These are phyloP conservation scores for apple (Malus domestica) DNA, from an alignment of 306 rosid genomes.

Conservation along the genomic window ASM211411v1 NC_041803.1:50102501-50103000, in stretches of 20 bases:
- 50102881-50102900: conserved; percentile 27
- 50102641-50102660: neutral
- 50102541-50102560: conserved; percentile 50
- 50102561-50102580: conserved; percentile 51
- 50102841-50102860: conserved; percentile 22
- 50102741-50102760: conserved; percentile 45
- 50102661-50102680: conserved; percentile 29
- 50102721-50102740: conserved; percentile 54
- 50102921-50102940: conserved; percentile 32
- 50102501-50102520: conserved; percentile 51
- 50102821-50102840: neutral
- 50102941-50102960: conserved; percentile 16
- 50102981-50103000: conserved; percentile 65
- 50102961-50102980: conserved; percentile 54
- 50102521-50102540: conserved; percentile 35
- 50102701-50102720: conserved; percentile 42
- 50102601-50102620: conserved; percentile 61
- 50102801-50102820: neutral
- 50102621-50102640: conserved; percentile 54
- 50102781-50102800: conserved; percentile 6
- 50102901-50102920: conserved; percentile 2
- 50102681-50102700: conserved; percentile 34
- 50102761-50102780: conserved; percentile 53
- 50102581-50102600: conserved; percentile 50
- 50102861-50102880: conserved; percentile 32